phyloP scores from a whole-genome alignment of 2,329 filamentous ascomycete genomes.

The Fusarium nodosum region DNA sequence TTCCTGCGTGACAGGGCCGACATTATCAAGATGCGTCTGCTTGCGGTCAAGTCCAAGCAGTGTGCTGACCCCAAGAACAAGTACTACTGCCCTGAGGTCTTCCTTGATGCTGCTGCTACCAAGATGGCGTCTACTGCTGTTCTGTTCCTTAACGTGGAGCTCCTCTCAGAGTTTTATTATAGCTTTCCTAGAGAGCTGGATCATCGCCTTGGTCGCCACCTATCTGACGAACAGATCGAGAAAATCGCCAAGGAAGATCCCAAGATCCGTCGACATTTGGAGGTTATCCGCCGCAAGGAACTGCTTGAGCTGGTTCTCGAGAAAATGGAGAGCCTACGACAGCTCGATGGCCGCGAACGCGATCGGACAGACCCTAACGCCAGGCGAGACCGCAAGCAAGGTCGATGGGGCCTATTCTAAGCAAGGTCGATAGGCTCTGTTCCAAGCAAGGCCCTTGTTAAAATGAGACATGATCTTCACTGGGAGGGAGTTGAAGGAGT shows the following conservation, averaged over 20 bases:
- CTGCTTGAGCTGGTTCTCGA: slow-evolving; percentile 91
- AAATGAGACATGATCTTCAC: slow-evolving; percentile 48
- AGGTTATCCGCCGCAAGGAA: slow-evolving; percentile 92
- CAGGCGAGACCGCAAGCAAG: slow-evolving; percentile 56
- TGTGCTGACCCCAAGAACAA: slow-evolving; percentile 88
- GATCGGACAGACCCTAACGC: slow-evolving; percentile 55
- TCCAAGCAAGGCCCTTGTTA: background rate
- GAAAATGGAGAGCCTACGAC: slow-evolving; percentile 93
- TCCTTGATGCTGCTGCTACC: slow-evolving; percentile 95
- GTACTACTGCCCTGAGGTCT: slow-evolving; percentile 96
- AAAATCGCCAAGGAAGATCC: slow-evolving; percentile 93
- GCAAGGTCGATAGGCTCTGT: background rate
- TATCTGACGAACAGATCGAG: slow-evolving; percentile 85
- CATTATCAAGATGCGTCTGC: slow-evolving; percentile 89
- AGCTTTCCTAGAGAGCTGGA: slow-evolving; percentile 96
- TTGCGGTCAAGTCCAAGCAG: slow-evolving; percentile 91
- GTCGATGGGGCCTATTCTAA: slow-evolving; percentile 66
- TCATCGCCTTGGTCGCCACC: slow-evolving; percentile 82
- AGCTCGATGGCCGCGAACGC: slow-evolving; percentile 82
- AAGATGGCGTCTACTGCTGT: slow-evolving; percentile 96
- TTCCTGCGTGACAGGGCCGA: slow-evolving; percentile 94
- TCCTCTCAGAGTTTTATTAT: slow-evolving; percentile 97
- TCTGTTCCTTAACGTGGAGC: slow-evolving; percentile 95
- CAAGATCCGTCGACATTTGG: slow-evolving; percentile 88
- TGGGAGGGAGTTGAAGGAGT: slow-evolving; percentile 51